These are phyloP conservation scores for Mucor irregularis DNA, from an alignment of 371 early-diverging fungal genomes.

Conservation along the genomic window DNA sequence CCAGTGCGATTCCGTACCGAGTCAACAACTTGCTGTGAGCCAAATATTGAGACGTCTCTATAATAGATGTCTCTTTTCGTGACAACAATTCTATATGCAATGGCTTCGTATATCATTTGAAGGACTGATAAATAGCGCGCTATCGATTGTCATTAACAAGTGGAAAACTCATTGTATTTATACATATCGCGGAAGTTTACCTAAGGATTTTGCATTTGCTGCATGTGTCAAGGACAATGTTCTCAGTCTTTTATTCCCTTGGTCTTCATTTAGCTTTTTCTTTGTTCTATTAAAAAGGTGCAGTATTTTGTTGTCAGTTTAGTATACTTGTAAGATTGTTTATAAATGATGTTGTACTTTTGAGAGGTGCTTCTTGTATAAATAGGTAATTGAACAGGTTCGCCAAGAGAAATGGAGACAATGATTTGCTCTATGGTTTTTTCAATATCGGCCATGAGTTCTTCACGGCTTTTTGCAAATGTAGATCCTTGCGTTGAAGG, in stretches of 20 bases:
- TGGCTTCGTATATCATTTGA: constrained; percentile 46
- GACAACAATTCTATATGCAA: constrained; percentile 28
- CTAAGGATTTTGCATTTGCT: neutral
- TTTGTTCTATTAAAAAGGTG: too few relatives aligned
- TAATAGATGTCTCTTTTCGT: constrained; percentile 53
- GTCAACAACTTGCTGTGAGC: constrained; percentile 35
- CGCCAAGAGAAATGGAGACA: constrained; percentile 4
- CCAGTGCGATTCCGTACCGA: neutral
- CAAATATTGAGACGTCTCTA: constrained; percentile 39
- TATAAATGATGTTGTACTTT: neutral
- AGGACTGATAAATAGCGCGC: constrained; percentile 43
- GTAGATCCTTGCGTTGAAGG: too few relatives aligned
- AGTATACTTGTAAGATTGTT: neutral
- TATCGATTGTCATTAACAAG: constrained; percentile 1
- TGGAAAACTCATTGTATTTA: too few relatives aligned
- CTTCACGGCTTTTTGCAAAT: constrained; percentile 8
- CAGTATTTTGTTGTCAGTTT: neutral
- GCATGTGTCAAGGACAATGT: neutral
- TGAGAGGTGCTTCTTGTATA: neutral
- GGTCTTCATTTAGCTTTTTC: too few relatives aligned
- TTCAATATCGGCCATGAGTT: constrained; percentile 18
- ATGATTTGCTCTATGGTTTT: constrained; percentile 9
- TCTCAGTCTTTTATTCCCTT: neutral
- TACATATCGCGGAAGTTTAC: neutral
- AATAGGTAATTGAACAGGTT: constrained; percentile 3